phyloP scores from a whole-genome alignment of 441 rosid genomes.

The Dalechampia spathulata region DNA sequence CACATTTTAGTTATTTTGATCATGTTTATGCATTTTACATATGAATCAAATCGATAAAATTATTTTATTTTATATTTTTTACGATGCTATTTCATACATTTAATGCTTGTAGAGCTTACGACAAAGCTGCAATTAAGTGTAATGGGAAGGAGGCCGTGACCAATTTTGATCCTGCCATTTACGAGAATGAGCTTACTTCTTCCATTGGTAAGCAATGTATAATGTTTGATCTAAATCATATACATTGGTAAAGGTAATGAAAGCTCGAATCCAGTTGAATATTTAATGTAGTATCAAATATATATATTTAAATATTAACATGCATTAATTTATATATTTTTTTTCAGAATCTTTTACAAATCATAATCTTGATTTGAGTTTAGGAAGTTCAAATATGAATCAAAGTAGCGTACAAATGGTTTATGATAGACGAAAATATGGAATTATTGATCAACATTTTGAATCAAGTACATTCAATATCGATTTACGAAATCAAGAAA shows the following conservation, averaged over 20 bases:
- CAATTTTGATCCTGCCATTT: constrained; percentile 86
- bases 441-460: constrained; percentile 24
- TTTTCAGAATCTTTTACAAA: constrained; percentile 48
- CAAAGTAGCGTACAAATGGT: constrained; percentile 26
- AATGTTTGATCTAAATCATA: no score
- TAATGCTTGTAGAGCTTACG: constrained; percentile 68
- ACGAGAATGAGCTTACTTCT: constrained; percentile 60
- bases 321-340: no score
- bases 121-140: constrained; percentile 90
- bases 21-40: no score
- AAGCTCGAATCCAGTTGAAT: no score
- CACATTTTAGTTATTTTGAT: no score
- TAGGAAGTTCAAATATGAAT: constrained; percentile 58
- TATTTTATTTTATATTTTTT: no score
- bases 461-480: constrained; percentile 20
- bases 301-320: no score
- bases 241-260: no score
- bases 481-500: constrained; percentile 32
- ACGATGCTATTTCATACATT: no score
- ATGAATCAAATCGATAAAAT: no score
- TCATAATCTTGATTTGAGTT: constrained; percentile 85
- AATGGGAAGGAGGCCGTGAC: constrained; percentile 98
- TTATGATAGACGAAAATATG: constrained; percentile 14
- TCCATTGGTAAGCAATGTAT: neutral
- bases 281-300: no score